Conservation (phyloP, 2,329 filamentous ascomycete genomes). For the Curvularia verruculosa region DNA sequence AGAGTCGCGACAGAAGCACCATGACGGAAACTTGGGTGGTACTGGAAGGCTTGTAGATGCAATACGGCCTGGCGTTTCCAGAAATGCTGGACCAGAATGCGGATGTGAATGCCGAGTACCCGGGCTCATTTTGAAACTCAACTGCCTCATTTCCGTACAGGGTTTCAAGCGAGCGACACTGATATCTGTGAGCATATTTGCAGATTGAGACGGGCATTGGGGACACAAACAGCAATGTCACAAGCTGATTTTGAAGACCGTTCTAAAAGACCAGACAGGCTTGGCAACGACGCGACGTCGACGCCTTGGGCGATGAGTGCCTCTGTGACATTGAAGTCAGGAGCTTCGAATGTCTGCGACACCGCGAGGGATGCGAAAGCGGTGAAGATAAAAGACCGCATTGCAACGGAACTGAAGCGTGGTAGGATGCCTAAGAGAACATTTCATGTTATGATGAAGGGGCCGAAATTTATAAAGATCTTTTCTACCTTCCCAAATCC, state of each 20-base stretch:
- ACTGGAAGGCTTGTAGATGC: slow-evolving; percentile 31
- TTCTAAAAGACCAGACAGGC: slow-evolving; percentile 3
- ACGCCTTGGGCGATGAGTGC: slow-evolving; percentile 20
- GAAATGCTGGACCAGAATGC: slow-evolving; percentile 34
- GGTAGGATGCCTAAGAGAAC: not conserved
- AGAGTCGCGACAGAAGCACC: slow-evolving; percentile 19
- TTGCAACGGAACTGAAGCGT: not conserved
- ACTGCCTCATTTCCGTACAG: slow-evolving; percentile 25
- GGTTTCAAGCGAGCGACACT: slow-evolving; percentile 27
- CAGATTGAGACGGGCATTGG: not conserved
- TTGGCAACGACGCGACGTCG: slow-evolving; percentile 18
- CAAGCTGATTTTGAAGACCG: slow-evolving; percentile 10
- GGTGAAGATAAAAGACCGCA: not conserved
- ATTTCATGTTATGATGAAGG: not conserved
- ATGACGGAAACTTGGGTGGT: slow-evolving; percentile 19
- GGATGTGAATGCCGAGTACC: slow-evolving; percentile 20
- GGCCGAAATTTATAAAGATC: not conserved
- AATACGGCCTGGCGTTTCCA: slow-evolving; percentile 24
- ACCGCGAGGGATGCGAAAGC: not conserved
- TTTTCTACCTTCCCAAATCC: not conserved
- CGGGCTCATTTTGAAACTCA: slow-evolving; percentile 2
- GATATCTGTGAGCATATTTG: not conserved
- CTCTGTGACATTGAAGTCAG: slow-evolving; percentile 21
- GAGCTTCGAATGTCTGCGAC: slow-evolving; percentile 7
- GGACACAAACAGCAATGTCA: slow-evolving; percentile 19